Evolutionary conservation across 257 asterid genomes (phyloP), one percentile per base, ranked within the genome.

Genomic region (Vinca minor): DNA sequence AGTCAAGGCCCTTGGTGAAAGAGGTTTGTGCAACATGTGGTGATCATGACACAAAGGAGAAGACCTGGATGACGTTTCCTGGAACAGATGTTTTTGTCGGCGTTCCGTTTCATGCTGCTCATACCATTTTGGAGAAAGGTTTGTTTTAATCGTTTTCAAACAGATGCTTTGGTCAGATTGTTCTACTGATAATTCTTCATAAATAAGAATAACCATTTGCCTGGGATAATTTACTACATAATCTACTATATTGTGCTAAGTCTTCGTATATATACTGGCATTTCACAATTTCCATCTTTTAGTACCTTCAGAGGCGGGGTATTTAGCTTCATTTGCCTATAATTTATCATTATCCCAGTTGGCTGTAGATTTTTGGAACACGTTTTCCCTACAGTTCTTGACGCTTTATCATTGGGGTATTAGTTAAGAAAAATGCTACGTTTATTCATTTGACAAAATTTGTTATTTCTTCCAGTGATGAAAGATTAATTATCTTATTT

Each of bases 91-190:
- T 59, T 20, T 59, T 59, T 3, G n/a, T 32, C 21, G 64, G 64
- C n/a, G 17, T 38, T 36, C 64, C 97, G 1, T 92, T 92, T 74
- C 98, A 92, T 82, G 96, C 98, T 74, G 89, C 95, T 67, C 97
- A 92, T 79, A 81, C 91, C 66, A 85, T 92, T 77, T 76, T 92
- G 75, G 97, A 92, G 74, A 76, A 78, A 81, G 96, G 98, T 92
- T 35, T 71, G 42, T 64, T 11, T 29, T 32, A 1, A 21, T 12
- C 48, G 26, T 10, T 29, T 1, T 58, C 38, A 34, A 34, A 34
- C 4, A 41, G 10, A 5, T 41, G 10, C 21, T 10, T 66, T 46
- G 26, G 3, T 31, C 25, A n/a, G 1, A 18, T 12, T 64, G 26
- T 10, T 29, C 1, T 58, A 20, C 3, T 29, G n/a, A n/a, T n/a